phyloP scores from a whole-genome alignment of 305 asterid genomes.

The Salvia sclarea region DNA sequence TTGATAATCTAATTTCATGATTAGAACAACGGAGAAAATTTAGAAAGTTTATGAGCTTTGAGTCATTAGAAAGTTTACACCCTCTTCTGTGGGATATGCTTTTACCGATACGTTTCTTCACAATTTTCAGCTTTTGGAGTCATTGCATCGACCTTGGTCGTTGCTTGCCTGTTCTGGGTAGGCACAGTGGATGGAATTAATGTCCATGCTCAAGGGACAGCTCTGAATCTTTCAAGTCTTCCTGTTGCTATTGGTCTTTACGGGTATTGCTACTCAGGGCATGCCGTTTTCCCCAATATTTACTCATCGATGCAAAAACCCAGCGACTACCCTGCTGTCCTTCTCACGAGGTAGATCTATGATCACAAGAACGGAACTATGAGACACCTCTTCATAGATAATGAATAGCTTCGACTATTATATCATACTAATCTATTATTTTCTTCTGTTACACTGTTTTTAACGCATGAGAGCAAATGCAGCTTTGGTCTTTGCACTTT shows the following conservation, averaged over 20 bases:
- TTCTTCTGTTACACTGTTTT: not conserved
- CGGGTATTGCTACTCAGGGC: slow-evolving; percentile 93
- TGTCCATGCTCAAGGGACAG: slow-evolving; percentile 41
- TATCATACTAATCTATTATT: not conserved
- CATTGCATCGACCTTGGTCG: slow-evolving; percentile 73
- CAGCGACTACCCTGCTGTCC: slow-evolving; percentile 66
- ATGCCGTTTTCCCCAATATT: slow-evolving; percentile 88
- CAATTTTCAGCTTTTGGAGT: slow-evolving; percentile 78
- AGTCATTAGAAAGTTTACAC: too few species aligned
- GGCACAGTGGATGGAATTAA: slow-evolving; percentile 71
- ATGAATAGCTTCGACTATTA: not conserved
- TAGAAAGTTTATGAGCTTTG: not conserved
- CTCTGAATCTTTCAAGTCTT: slow-evolving; percentile 62
- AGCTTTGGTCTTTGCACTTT: slow-evolving; percentile 80
- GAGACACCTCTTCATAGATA: not conserved
- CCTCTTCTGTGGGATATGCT: too few species aligned
- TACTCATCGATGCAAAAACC: slow-evolving; percentile 80
- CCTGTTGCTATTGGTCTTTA: slow-evolving; percentile 96
- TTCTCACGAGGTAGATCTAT: slow-evolving; percentile 61
- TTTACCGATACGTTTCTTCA: not conserved
- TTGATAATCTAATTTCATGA: not conserved
- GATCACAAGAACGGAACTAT: too few species aligned
- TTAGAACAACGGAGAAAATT: not conserved
- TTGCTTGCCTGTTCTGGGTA: slow-evolving; percentile 73
- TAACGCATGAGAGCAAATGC: slow-evolving; percentile 24